Evolutionary conservation across 768 basidiomycete species (phyloP).

Genomic region (Asterophora lycoperdoides): DNA sequence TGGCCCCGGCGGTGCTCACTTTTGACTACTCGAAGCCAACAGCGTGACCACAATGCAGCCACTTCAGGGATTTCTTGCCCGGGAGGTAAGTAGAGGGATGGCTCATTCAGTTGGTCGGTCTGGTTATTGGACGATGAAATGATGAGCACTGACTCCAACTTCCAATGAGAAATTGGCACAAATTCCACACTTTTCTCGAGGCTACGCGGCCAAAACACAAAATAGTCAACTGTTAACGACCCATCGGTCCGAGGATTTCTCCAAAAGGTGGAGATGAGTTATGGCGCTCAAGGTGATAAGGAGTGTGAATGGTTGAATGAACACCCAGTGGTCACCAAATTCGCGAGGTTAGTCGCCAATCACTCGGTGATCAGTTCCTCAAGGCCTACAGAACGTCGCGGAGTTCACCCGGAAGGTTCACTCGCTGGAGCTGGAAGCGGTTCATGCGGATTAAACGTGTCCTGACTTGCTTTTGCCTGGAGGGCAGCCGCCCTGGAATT

Average conservation of each 20-base stretch:
- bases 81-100: background rate
- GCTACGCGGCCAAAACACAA: too few species aligned
- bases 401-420: background rate
- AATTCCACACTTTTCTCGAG: too few species aligned
- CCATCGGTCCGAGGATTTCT: slow-evolving; percentile 7
- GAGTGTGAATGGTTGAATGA: background rate
- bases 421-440: slow-evolving; percentile 1
- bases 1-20: too few species aligned
- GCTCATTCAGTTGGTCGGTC: background rate
- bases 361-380: slow-evolving; percentile 5
- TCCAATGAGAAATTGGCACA: too few species aligned
- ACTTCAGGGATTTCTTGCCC: too few species aligned
- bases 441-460: slow-evolving; percentile 12
- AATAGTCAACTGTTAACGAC: too few species aligned
- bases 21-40: too few species aligned
- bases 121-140: too few species aligned
- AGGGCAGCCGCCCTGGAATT: background rate
- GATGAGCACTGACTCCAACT: too few species aligned
- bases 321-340: background rate
- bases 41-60: too few species aligned
- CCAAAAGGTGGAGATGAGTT: slow-evolving; percentile 14
- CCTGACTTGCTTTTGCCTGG: slow-evolving; percentile 4
- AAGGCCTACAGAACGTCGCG: background rate
- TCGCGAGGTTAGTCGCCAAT: background rate
- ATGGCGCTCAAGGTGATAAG: background rate